Evolutionary conservation across 129 eudicot genomes (phyloP).

Genomic region (Daucus carota): DH1_v3.0 NC_030386.2:16494501-16495000

Average conservation of each 20-base stretch:
- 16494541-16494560: neutral
- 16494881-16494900: too few species aligned
- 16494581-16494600: neutral
- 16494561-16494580: neutral
- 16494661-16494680: constrained; percentile 7
- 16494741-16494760: constrained; percentile 1
- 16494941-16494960: too few species aligned
- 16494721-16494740: neutral
- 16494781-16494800: neutral
- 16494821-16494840: too few species aligned
- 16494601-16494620: neutral
- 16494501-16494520: neutral
- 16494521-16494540: constrained; percentile 3
- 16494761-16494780: neutral
- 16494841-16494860: too few species aligned
- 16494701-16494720: constrained; percentile 8
- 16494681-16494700: neutral
- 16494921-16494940: too few species aligned
- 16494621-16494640: neutral
- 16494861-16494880: too few species aligned
- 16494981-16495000: too few species aligned
- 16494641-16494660: neutral
- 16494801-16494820: neutral
- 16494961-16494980: too few species aligned
- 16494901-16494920: too few species aligned